phyloP scores from a whole-genome alignment of 352 stramenopile genomes.

The Pythium oligandrum region DNA sequence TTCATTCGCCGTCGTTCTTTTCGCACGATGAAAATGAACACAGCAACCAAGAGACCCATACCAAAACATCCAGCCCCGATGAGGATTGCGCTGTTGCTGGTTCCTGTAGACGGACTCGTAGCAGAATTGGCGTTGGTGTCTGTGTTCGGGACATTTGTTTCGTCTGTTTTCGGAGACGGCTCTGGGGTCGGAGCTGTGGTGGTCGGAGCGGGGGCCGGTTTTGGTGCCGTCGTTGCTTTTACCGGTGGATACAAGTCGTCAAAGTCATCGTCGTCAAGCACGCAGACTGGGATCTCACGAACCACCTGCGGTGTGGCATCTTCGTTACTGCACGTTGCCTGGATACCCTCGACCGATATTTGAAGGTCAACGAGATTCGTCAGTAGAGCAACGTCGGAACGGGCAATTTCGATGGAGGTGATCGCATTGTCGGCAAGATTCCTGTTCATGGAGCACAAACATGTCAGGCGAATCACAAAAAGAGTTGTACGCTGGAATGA shows the following conservation, averaged over 20 bases:
- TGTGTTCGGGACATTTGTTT: neutral
- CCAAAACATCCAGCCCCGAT: constrained; percentile 15
- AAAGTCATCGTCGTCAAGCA: constrained; percentile 13
- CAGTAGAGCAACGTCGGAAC: constrained; percentile 4
- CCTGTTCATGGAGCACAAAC: constrained; percentile 7
- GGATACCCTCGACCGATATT: neutral
- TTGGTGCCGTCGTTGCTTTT: too few species aligned
- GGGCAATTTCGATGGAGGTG: neutral
- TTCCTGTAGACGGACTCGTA: constrained; percentile 8
- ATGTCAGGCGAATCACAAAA: constrained; percentile 6
- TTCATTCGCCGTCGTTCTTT: constrained; percentile 1
- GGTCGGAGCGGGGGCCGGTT: neutral
- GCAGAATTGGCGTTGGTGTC: neutral
- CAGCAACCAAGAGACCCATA: constrained; percentile 20
- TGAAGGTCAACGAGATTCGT: constrained; percentile 3
- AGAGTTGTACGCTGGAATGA: too few species aligned
- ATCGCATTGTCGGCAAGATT: constrained; percentile 1
- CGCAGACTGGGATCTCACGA: constrained; percentile 11
- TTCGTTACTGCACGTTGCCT: constrained; percentile 4
- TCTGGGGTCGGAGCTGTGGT: neutral
- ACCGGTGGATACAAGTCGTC: neutral
- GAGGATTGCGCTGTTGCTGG: constrained; percentile 15
- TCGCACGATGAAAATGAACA: constrained; percentile 16
- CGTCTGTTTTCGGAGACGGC: constrained; percentile 2
- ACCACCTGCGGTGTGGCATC: constrained; percentile 7